A percentile compares a stretch with the other conserved stretches of the same genome.
phyloP scores from a whole-genome alignment of 306 rosid genomes.

The Lablab purpureus region DNA sequence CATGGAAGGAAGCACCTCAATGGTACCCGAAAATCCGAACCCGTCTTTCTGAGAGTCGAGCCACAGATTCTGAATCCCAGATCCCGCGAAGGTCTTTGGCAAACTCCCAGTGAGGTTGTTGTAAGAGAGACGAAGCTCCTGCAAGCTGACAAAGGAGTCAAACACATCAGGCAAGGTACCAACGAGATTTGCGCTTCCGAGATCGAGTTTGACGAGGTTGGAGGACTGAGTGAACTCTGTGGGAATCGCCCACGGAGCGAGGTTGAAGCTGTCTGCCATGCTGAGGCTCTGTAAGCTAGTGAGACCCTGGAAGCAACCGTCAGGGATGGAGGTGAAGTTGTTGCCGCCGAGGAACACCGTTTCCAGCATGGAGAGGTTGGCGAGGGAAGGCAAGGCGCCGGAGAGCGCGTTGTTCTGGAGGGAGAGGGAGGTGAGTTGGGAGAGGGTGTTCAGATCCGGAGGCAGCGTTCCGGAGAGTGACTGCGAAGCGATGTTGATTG shows the following conservation, averaged over 20 bases:
- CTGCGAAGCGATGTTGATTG: slow-evolving; percentile 52
- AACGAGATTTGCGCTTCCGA: slow-evolving; percentile 47
- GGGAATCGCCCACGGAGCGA: slow-evolving; percentile 64
- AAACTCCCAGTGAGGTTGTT: slow-evolving; percentile 71
- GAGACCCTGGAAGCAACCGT: slow-evolving; percentile 55
- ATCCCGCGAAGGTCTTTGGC: slow-evolving; percentile 59
- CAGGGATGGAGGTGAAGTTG: slow-evolving; percentile 65
- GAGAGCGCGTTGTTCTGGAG: slow-evolving; percentile 62
- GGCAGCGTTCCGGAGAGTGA: slow-evolving; percentile 67
- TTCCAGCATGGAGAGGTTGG: slow-evolving; percentile 62
- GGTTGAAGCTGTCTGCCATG: slow-evolving; percentile 50
- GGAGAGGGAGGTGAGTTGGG: slow-evolving; percentile 59
- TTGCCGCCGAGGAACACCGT: slow-evolving; percentile 53
- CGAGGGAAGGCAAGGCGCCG: slow-evolving; percentile 68
- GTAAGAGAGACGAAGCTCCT: slow-evolving; percentile 71
- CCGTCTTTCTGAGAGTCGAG: slow-evolving; percentile 71
- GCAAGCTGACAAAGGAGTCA: slow-evolving; percentile 54
- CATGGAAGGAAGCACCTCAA: slow-evolving; percentile 64
- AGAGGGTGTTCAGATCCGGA: slow-evolving; percentile 64
- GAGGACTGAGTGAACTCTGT: slow-evolving; percentile 55
- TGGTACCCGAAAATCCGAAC: slow-evolving; percentile 63
- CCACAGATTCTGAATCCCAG: slow-evolving; percentile 67
- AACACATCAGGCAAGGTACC: slow-evolving; percentile 69
- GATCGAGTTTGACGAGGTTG: slow-evolving; percentile 50
- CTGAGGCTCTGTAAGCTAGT: slow-evolving; percentile 59